These are phyloP conservation scores for Intubia oerlemansii DNA, from an alignment of 2,329 filamentous ascomycete species.

Conservation along the genomic window DNA sequence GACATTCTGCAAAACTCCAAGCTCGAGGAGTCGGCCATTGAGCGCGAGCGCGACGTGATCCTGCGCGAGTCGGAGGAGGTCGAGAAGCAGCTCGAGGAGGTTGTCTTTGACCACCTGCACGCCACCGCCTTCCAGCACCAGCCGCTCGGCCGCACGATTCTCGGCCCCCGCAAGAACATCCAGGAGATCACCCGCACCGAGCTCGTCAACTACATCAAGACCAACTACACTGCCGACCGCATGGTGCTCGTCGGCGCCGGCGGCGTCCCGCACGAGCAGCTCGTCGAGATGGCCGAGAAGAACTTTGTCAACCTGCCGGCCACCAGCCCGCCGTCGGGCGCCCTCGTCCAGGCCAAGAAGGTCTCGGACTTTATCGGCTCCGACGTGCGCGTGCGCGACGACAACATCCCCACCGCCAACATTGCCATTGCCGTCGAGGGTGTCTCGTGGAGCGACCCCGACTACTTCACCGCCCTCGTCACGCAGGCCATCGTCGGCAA, in stretches of 20 bases:
- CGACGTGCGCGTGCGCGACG: constrained; percentile 85
- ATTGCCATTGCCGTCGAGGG: constrained; percentile 97
- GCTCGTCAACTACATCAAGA: constrained; percentile 92
- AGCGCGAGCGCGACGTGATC: constrained; percentile 97
- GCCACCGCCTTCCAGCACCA: constrained; percentile 95
- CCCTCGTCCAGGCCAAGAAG: constrained; percentile 59
- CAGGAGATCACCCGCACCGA: constrained; percentile 84
- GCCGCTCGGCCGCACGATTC: constrained; percentile 89
- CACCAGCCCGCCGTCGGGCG: constrained; percentile 51
- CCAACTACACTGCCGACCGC: constrained; percentile 97
- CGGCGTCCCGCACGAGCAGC: constrained; percentile 79
- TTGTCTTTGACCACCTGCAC: constrained; percentile 97
- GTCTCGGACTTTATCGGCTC: constrained; percentile 93
- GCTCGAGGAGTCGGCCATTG: constrained; percentile 78
- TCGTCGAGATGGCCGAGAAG: constrained; percentile 92
- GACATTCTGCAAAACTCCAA: constrained; percentile 99
- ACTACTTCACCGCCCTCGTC: constrained; percentile 96
- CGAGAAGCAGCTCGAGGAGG: constrained; percentile 98
- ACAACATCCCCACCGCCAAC: constrained; percentile 89
- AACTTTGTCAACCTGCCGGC: constrained; percentile 68
- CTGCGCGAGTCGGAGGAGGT: constrained; percentile 98
- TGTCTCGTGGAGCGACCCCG: constrained; percentile 97
- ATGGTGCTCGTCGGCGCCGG: constrained; percentile 97
- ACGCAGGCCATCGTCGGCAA: constrained; percentile 98
- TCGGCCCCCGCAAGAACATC: constrained; percentile 97